Evolutionary conservation across 192 early-diverging fungal genomes (phyloP).

Genomic region (Linderina pennispora): DNA sequence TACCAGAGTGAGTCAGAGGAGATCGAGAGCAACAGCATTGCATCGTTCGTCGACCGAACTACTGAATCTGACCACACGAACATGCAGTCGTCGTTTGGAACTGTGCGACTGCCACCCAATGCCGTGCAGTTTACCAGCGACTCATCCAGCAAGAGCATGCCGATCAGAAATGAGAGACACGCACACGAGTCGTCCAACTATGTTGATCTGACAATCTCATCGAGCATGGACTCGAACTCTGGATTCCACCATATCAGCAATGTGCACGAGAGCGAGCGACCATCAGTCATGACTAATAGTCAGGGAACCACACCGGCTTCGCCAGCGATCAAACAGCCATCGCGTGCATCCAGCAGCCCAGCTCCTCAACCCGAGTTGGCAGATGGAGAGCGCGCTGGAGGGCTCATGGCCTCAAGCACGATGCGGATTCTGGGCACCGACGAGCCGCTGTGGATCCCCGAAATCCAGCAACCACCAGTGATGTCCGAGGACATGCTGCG

Average conservation of each 20-base stretch:
- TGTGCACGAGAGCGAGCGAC: conserved; percentile 22
- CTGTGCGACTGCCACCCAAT: conserved; percentile 30
- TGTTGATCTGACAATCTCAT: conserved; percentile 33
- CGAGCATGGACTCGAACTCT: conserved; percentile 39
- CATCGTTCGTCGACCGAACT: conserved; percentile 2
- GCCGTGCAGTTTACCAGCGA: conserved; percentile 5
- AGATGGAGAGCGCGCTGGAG: conserved; percentile 38
- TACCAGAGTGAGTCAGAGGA: neutral
- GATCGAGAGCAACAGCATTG: neutral
- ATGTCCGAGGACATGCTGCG: conserved; percentile 88
- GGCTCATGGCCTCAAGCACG: conserved; percentile 40
- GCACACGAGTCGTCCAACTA: conserved; percentile 25
- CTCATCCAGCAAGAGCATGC: neutral
- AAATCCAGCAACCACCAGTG: conserved; percentile 62
- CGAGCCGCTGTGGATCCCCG: conserved; percentile 62
- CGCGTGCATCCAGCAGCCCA: too few species aligned
- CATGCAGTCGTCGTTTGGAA: neutral
- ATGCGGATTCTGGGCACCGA: conserved; percentile 52
- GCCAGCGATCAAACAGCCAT: neutral
- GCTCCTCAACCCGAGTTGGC: conserved; percentile 3
- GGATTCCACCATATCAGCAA: conserved; percentile 43
- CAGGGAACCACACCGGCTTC: neutral
- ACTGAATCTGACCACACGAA: neutral
- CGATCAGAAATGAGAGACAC: conserved; percentile 1
- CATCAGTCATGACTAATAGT: conserved; percentile 1